Evolutionary conservation across 805 yeast species (phyloP).

Genomic region (Suhomyces canberraensis): DNA sequence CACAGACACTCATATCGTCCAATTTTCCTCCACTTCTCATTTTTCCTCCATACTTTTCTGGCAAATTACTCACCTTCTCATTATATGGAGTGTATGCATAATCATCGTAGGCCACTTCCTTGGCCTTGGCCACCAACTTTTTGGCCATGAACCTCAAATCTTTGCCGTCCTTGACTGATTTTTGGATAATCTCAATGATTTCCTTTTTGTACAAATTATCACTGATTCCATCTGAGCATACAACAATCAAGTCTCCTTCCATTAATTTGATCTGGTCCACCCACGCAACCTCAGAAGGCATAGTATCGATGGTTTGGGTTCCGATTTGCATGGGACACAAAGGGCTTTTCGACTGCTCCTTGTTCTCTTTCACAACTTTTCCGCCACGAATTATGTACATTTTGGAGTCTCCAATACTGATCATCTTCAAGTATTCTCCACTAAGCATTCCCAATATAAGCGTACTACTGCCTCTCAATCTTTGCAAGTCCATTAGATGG

Average conservation of each 20-base stretch:
- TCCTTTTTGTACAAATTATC: constrained; percentile 52
- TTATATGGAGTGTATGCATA: constrained; percentile 53
- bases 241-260: constrained; percentile 41
- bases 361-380: constrained; percentile 39
- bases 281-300: constrained; percentile 50
- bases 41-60: constrained; percentile 28
- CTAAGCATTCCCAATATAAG: constrained; percentile 46
- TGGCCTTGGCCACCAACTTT: constrained; percentile 40
- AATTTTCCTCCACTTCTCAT: constrained; percentile 50
- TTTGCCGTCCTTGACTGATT: constrained; percentile 24
- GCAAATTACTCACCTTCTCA: constrained; percentile 45
- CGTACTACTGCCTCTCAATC: constrained; percentile 49
- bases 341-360: constrained; percentile 44
- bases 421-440: constrained; percentile 44
- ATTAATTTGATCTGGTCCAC: constrained; percentile 38
- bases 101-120: constrained; percentile 50
- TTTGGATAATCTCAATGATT: constrained; percentile 36
- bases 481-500: constrained; percentile 48
- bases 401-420: constrained; percentile 53
- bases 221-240: constrained; percentile 54
- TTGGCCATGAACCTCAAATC: constrained; percentile 39
- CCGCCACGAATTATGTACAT: constrained; percentile 48
- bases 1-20: constrained; percentile 52
- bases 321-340: constrained; percentile 56
- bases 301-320: constrained; percentile 39